A percentile compares a stretch with the other conserved stretches of the same genome.
Conservation (phyloP, 2,329 filamentous ascomycete species). For the Penicillium sp. region DNA sequence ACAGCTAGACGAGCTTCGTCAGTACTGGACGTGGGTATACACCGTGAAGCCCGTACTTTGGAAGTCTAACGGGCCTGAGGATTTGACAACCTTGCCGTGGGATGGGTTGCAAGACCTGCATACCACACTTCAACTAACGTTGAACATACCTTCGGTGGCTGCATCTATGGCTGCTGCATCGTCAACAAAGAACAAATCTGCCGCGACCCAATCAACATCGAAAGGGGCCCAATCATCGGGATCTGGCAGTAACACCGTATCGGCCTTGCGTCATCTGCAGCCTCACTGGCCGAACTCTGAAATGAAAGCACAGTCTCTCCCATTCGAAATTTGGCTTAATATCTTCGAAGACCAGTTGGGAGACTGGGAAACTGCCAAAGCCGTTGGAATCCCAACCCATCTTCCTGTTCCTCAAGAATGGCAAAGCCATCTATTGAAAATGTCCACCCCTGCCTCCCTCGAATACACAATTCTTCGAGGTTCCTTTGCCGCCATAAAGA, state of each 20-base stretch:
- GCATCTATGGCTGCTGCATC: conserved; percentile 11
- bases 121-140: conserved; percentile 31
- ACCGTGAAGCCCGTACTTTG: conserved; percentile 80
- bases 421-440: conserved; percentile 62
- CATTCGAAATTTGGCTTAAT: conserved; percentile 85
- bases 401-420: conserved; percentile 73
- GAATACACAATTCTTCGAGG: conserved; percentile 82
- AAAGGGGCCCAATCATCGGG: conserved; percentile 21
- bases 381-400: conserved; percentile 77
- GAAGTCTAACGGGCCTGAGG: conserved; percentile 66
- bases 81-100: conserved; percentile 53
- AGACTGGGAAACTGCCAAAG: conserved; percentile 88
- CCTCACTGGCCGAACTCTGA: conserved; percentile 21
- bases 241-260: conserved; percentile 38
- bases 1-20: conserved; percentile 78
- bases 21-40: conserved; percentile 85
- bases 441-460: conserved; percentile 71
- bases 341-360: conserved; percentile 75
- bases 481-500: conserved; percentile 69
- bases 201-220: conserved; percentile 9
- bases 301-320: conserved; percentile 51
- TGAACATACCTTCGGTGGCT: conserved; percentile 27
- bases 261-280: conserved; percentile 23
- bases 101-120: conserved; percentile 44
- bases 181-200: conserved; percentile 12